A percentile compares a stretch with the other conserved stretches of the same genome.
Evolutionary conservation across 2,329 filamentous ascomycete genomes (phyloP).

Genomic region (Colletotrichum coccodes): DNA sequence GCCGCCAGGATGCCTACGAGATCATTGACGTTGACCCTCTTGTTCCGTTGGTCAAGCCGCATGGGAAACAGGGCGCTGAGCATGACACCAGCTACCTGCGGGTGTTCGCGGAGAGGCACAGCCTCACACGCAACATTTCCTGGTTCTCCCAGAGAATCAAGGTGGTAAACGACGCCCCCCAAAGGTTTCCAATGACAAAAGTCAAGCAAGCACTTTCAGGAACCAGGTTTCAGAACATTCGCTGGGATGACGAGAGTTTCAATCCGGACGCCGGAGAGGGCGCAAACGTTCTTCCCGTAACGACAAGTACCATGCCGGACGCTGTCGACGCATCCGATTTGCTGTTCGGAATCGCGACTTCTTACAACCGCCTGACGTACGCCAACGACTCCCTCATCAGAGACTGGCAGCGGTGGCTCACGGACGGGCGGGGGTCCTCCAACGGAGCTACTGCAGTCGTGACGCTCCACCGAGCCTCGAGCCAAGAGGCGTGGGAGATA

Average conservation of each 20-base stretch:
- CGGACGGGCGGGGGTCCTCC: slow-evolving; percentile 48
- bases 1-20: slow-evolving; percentile 18
- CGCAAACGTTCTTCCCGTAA: slow-evolving; percentile 45
- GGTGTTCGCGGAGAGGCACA: slow-evolving; percentile 15
- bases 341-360: slow-evolving; percentile 48
- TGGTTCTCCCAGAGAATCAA: slow-evolving; percentile 18
- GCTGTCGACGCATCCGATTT: slow-evolving; percentile 50
- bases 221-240: slow-evolving; percentile 7
- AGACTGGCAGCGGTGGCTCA: slow-evolving; percentile 58
- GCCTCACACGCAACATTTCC: slow-evolving; percentile 17
- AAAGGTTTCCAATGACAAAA: slow-evolving; percentile 8
- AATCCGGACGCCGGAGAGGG: neutral
- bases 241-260: slow-evolving; percentile 9
- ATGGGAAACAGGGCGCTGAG: neutral
- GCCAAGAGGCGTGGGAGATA: slow-evolving; percentile 44
- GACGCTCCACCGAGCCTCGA: slow-evolving; percentile 50
- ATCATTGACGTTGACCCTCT: slow-evolving; percentile 23
- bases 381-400: slow-evolving; percentile 50
- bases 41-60: slow-evolving; percentile 17
- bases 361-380: slow-evolving; percentile 50
- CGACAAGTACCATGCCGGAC: slow-evolving; percentile 41
- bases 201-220: neutral
- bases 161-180: neutral
- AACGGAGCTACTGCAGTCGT: slow-evolving; percentile 57
- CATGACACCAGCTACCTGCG: slow-evolving; percentile 9